Conservation (phyloP, 371 early-diverging fungal genomes). For the Mortierella sp. region DNA sequence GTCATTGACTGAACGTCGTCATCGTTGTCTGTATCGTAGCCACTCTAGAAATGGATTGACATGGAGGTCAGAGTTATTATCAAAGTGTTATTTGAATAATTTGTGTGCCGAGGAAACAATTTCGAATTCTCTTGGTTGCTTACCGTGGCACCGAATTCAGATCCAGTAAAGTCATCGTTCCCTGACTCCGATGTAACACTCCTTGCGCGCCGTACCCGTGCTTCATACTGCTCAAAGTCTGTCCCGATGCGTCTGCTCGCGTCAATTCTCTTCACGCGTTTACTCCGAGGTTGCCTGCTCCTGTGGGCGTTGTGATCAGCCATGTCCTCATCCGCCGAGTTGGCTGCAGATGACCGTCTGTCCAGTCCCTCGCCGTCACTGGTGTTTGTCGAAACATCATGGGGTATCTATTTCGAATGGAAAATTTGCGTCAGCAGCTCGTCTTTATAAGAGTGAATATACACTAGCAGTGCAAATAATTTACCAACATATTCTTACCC, state of each 20-base stretch:
- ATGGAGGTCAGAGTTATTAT: background rate
- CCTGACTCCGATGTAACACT: constrained; percentile 53
- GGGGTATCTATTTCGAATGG: constrained; percentile 21
- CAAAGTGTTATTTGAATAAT: background rate
- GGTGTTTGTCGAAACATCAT: constrained; percentile 45
- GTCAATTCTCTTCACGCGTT: constrained; percentile 40
- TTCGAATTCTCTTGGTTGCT: background rate
- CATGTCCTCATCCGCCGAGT: constrained; percentile 36
- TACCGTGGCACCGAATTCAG: constrained; percentile 56
- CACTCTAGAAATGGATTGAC: constrained; percentile 24
- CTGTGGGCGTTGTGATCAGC: background rate
- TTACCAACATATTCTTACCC: constrained; percentile 45
- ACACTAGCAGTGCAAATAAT: background rate
- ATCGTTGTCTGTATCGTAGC: constrained; percentile 55
- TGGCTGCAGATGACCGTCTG: constrained; percentile 42
- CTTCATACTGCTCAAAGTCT: constrained; percentile 17
- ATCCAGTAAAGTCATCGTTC: constrained; percentile 54
- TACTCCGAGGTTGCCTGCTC: constrained; percentile 35
- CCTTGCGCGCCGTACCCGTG: constrained; percentile 28
- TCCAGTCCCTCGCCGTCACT: constrained; percentile 56
- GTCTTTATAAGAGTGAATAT: background rate
- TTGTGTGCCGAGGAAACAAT: background rate
- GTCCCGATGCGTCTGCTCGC: constrained; percentile 28
- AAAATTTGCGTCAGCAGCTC: background rate
- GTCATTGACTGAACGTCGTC: constrained; percentile 39